These are phyloP conservation scores for Petunia axillaris DNA, from an alignment of 257 asterid genomes.

Conservation along the genomic window DNA sequence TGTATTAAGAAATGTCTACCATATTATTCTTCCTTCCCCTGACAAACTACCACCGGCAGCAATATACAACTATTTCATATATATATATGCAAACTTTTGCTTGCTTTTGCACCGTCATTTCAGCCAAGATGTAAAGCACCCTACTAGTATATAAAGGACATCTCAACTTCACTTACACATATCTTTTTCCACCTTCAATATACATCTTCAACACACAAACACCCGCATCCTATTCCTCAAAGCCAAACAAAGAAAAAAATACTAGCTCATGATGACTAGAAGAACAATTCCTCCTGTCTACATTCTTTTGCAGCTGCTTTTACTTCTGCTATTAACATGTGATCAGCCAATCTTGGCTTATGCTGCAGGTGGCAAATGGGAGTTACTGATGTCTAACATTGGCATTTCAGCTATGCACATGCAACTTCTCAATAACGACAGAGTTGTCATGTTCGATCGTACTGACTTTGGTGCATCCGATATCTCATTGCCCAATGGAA, in stretches of 20 bases:
- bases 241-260: neutral
- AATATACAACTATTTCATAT: too few species aligned
- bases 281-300: constrained; percentile 24
- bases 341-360: constrained; percentile 25
- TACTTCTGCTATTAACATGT: constrained; percentile 14
- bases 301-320: constrained; percentile 27
- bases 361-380: constrained; percentile 50
- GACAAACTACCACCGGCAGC: neutral
- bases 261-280: constrained; percentile 20
- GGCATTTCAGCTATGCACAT: constrained; percentile 68
- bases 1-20: neutral
- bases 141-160: neutral
- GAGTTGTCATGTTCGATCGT: constrained; percentile 53
- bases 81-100: neutral
- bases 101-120: neutral
- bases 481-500: constrained; percentile 42
- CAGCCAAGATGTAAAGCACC: neutral
- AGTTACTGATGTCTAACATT: constrained; percentile 35
- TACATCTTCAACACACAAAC: neutral
- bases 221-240: neutral
- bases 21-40: neutral
- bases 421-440: constrained; percentile 57
- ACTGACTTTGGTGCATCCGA: constrained; percentile 57
- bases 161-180: neutral
- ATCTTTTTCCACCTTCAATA: too few species aligned